A percentile compares a stretch with the other conserved stretches of the same genome.
Conservation (phyloP, 2,329 filamentous ascomycete species). For the Pyricularia sp. region DNA sequence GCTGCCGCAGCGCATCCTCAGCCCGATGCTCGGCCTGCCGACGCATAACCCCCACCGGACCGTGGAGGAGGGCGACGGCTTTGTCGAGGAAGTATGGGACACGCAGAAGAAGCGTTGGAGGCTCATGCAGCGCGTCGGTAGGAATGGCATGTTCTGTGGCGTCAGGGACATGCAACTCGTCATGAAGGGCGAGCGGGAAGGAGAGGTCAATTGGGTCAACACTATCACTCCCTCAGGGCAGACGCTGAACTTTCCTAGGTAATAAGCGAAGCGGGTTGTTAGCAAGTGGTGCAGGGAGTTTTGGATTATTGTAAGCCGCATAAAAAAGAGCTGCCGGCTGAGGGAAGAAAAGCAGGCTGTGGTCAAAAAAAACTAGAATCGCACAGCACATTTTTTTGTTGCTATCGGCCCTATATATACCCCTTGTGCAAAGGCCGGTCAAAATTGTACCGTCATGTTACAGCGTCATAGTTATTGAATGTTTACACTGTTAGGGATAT, state of each 20-base stretch:
- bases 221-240: constrained; percentile 23
- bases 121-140: constrained; percentile 31
- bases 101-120: constrained; percentile 24
- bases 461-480: neutral
- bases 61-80: constrained; percentile 46
- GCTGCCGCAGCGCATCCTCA: constrained; percentile 48
- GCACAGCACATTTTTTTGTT: neutral
- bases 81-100: constrained; percentile 42
- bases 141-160: constrained; percentile 46
- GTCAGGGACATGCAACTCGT: constrained; percentile 37
- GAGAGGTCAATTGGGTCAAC: constrained; percentile 25
- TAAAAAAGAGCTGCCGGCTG: neutral
- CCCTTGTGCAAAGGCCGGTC: neutral
- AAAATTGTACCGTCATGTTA: neutral
- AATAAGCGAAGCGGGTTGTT: neutral
- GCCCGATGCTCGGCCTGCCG: constrained; percentile 45
- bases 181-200: constrained; percentile 16
- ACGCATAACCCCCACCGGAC: constrained; percentile 49
- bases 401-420: neutral
- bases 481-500: neutral
- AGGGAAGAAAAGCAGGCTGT: neutral
- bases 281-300: neutral
- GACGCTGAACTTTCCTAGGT: constrained; percentile 18
- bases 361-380: neutral
- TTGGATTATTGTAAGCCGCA: neutral